Conservation (phyloP, 2,329 filamentous ascomycete species). For the Alternaria gansuensis region DNA sequence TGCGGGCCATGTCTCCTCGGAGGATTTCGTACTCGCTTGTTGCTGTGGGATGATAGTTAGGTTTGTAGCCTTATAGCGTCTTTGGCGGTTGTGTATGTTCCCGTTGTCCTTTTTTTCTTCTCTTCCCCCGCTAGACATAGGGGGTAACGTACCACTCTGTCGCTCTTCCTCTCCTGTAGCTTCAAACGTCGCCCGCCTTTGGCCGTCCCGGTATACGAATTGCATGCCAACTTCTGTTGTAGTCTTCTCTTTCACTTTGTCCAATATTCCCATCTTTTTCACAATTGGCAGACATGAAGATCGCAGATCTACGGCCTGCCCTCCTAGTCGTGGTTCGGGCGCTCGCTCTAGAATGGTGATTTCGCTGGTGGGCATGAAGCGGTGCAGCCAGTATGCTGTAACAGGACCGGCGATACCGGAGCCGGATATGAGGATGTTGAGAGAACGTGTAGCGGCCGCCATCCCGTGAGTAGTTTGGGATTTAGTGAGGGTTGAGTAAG, state of each 20-base stretch:
- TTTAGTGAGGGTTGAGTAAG: background rate
- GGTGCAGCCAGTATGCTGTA: slow-evolving; percentile 61
- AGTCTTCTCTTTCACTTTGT: slow-evolving; percentile 50
- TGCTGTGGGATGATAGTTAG: slow-evolving; percentile 34
- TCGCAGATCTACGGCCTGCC: slow-evolving; percentile 65
- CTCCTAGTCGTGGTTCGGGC: slow-evolving; percentile 56
- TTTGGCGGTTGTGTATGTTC: background rate
- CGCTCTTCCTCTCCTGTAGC: slow-evolving; percentile 40
- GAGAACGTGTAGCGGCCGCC: slow-evolving; percentile 3
- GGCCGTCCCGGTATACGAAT: slow-evolving; percentile 46
- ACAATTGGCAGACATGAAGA: slow-evolving; percentile 55
- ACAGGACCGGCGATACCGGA: slow-evolving; percentile 49
- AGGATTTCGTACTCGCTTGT: slow-evolving; percentile 69
- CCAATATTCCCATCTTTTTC: slow-evolving; percentile 62
- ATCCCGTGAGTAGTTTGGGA: background rate
- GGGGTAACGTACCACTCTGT: background rate
- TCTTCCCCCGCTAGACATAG: background rate
- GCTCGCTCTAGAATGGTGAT: slow-evolving; percentile 57
- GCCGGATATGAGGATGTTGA: slow-evolving; percentile 43
- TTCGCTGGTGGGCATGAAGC: slow-evolving; percentile 33
- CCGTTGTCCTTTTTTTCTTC: background rate
- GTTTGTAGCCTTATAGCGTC: background rate
- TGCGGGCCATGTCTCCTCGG: slow-evolving; percentile 63
- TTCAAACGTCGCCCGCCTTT: slow-evolving; percentile 38
- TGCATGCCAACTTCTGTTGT: slow-evolving; percentile 61